Evolutionary conservation across 2,329 filamentous ascomycete species (phyloP), one percentile per base, ranked within the genome.

Genomic region (Cadophora sp.): DNA sequence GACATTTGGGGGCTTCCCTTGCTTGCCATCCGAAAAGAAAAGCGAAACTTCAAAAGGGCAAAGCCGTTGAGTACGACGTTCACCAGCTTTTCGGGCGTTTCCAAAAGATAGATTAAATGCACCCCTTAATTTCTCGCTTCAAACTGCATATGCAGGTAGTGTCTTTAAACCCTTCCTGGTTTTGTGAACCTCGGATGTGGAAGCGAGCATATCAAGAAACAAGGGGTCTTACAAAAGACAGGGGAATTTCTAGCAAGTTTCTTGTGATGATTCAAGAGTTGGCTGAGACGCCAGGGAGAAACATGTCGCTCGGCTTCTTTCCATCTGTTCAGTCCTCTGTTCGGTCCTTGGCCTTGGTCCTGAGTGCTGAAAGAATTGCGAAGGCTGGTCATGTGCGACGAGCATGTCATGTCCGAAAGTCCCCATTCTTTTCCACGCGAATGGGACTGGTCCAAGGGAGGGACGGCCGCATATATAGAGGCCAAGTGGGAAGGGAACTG

Each of bases 381-480:
- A 34, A 50, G 61, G 46, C 61, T 63, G 46, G 61, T 22, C 27
- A n/a, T 48, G 14, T 9, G 40, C 24, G 40, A 14, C 40, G 43
- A 31, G 50, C 26, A 31, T 48, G 59, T 62, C 59, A 59, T 59
- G 56, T 59, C 26, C 22, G 31, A 43, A 40, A 22, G 22, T 26
- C 31, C 27, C 40, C 59, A 62, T 46, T 46, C 24, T 62, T 62
- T 61, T 48, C 37, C 24, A 50, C 59, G 22, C 59, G 43, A 48
- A 48, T 22, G n/a, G 31, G 29, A 37, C 48, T 27, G 53, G 53
- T n/a, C 62, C 59, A 66, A 67, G 31, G 40, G 64, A 72, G 68
- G 72, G 73, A 50, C 71, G 75, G 75, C 73, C 75, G 76, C 75
- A 77, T 76, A 73, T 73, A 67, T 72, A 68, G 73, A 73, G 74